These are phyloP conservation scores for Cryphonectria radicalis DNA, from an alignment of 2,329 filamentous ascomycete genomes.

Conservation along the genomic window DNA sequence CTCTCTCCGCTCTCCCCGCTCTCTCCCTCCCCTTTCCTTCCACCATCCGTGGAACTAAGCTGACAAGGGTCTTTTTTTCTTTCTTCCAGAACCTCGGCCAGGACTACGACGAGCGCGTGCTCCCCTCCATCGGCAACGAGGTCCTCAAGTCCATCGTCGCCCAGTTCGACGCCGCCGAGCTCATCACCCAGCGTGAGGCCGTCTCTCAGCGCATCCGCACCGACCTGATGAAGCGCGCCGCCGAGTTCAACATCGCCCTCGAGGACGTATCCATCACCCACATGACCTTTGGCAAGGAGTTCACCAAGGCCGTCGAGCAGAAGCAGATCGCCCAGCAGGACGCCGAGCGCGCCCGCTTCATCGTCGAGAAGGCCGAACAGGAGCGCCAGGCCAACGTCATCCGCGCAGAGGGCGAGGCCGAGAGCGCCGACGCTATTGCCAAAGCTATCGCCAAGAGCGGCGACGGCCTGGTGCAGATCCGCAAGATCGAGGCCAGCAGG, in stretches of 20 bases:
- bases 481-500: conserved; percentile 94
- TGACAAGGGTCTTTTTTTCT: background rate
- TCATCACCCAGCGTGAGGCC: conserved; percentile 98
- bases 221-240: conserved; percentile 88
- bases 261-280: conserved; percentile 99
- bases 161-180: conserved; percentile 97
- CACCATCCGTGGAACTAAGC: background rate
- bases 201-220: conserved; percentile 92
- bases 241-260: conserved; percentile 98
- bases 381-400: conserved; percentile 99
- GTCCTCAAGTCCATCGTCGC: conserved; percentile 98
- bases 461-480: conserved; percentile 92
- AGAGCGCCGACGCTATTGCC: conserved; percentile 93
- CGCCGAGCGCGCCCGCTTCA: conserved; percentile 94
- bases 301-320: conserved; percentile 98
- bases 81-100: conserved; percentile 82
- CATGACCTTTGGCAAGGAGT: conserved; percentile 99
- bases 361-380: conserved; percentile 98
- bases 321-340: conserved; percentile 99
- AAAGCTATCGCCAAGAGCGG: conserved; percentile 92
- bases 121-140: conserved; percentile 99
- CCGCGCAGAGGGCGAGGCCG: conserved; percentile 94
- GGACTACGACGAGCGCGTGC: conserved; percentile 98
- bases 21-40: background rate
- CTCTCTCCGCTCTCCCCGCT: background rate